Evolutionary conservation across 106 monocot species (phyloP), one percentile per base, ranked within the genome.

Genomic region (Allium fistulosum): DNA sequence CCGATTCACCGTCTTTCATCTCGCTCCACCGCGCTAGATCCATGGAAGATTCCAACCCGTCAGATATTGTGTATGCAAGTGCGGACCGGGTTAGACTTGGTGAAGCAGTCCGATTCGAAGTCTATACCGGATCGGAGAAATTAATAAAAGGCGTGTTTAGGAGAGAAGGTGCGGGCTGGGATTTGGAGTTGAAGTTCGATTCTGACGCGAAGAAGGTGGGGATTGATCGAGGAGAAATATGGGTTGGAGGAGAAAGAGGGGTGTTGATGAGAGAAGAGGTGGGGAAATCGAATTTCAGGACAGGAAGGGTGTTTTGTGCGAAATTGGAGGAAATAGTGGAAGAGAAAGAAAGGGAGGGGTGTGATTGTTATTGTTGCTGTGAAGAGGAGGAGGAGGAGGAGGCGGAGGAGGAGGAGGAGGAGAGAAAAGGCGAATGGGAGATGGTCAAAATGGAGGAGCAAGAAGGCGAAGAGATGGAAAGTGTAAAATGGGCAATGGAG

Each of bases 81-180:
- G 67, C 72, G 11, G 87, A 92, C 46, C 73, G 84, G 47, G 77
- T 92, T 8, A 27, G 69, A 58, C 80, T 55, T 0, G 67, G 75
- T 4, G 82, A 76, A 5, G 84, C 82, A 49, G 74, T 67, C 15
- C 65, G 82, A 56, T 87, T 92, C 63, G 85, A 87, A 72, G 75
- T 51, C 13, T 80, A 80, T 51, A 48, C 78, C 11, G 80, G 88
- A n/a, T 87, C 73, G 63, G 74, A 72, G 68, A 77, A 73, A 71
- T 71, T 61, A 3, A 22, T 92, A n/a, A 79, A 69, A 46, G 92
- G 92, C 51, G 72, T 61, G 9, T 82, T 88, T 58, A n/a, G 79
- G 46, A 69, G 73, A 56, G 51, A 52, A 9, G 71, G 68, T n/a
- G 69, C 18, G 8, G 49, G 45, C 51, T 82, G 83, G 91, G 74